Base-by-base conservation (phyloP, 1,284 basidiomycete genomes). In the Malassezia arunalokei region DNA sequence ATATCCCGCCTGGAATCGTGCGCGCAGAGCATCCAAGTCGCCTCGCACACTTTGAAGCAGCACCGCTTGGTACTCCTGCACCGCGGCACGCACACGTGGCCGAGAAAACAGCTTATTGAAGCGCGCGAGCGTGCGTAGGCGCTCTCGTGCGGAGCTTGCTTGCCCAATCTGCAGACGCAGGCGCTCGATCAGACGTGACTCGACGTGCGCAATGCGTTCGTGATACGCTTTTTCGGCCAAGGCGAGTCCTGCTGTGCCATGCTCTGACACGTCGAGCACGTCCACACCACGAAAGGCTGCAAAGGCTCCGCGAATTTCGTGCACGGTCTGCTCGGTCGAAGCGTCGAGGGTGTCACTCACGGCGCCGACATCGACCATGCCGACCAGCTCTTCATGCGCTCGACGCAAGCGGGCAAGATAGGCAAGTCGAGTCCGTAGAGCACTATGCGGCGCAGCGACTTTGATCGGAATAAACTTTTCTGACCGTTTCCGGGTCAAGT, bases 401-500 rank as follows among this genome's bases (percentile, higher is more conserved):
- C 94, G 91, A 63, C 70, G 79, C 84, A 94, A 96, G 35, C 87
- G 87, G 49, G 85, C 79, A 20, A 98, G 76, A 75, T 96, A 98
- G 33, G 83, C 78, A 51, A 85, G 81, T 32, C 91, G 79, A 68
- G 94, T 89, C 75, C 92, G 87, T 41, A 98, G 77, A 74, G 90
- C 88, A 38, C 83, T 83, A 66, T 98, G 92, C 0, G 87, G 90
- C 5, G 88, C 82, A 28, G 81, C 80, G 56, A 98, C 85, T 76
- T 96, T 95, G 79, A 98, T 96, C 4, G 91, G 91, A 55, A 98
- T 88, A 75, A 98, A 96, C 75, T 85, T 86, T 71, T 98, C 94
- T 40, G 79, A 79, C 8, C 92, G 81, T 76, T 91, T 91, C 56
- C 91, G 79, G 38, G 86, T 91, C 31, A 95, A 85, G 69, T 98